Percentiles rank a stretch among this genome's conserved stretches.
Conservation (phyloP, 345 rosid species). For the Populus ilicifolia region DNA sequence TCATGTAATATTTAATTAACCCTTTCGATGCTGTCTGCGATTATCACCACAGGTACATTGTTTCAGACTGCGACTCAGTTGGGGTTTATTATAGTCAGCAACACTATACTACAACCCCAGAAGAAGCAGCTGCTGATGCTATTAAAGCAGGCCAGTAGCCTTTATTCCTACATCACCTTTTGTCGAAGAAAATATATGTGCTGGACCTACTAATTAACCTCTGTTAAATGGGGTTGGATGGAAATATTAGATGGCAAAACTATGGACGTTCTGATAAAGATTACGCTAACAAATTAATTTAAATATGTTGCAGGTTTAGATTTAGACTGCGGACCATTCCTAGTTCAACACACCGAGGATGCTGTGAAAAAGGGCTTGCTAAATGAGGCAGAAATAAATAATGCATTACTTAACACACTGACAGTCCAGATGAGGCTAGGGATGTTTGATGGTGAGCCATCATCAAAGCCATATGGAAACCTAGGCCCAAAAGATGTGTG, state of each 20-base stretch:
- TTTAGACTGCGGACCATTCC: slow-evolving; percentile 84
- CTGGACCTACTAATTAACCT: not conserved
- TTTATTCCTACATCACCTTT: not conserved
- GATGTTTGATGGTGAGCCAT: slow-evolving; percentile 81
- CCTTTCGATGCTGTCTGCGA: not conserved
- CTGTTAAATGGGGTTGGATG: not conserved
- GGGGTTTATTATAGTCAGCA: slow-evolving; percentile 25
- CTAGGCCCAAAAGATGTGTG: slow-evolving; percentile 86
- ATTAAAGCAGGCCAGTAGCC: slow-evolving; percentile 62
- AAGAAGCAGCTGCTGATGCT: slow-evolving; percentile 71
- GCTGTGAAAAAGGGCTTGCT: slow-evolving; percentile 57
- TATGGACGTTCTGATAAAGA: too few species aligned
- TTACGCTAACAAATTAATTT: not conserved
- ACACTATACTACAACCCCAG: slow-evolving; percentile 31
- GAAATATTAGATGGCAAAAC: not conserved
- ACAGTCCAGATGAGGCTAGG: slow-evolving; percentile 93
- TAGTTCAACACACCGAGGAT: slow-evolving; percentile 57
- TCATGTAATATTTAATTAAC: not conserved
- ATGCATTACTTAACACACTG: slow-evolving; percentile 60
- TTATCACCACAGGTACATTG: slow-evolving; percentile 23
- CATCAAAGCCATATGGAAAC: slow-evolving; percentile 54
- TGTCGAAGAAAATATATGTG: not conserved
- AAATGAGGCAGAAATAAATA: slow-evolving; percentile 45
- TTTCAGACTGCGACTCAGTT: slow-evolving; percentile 34
- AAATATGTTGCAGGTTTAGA: slow-evolving; percentile 51